Evolutionary conservation across 1,284 basidiomycete species (phyloP).

Genomic region (Heterobasidion annosum): DNA sequence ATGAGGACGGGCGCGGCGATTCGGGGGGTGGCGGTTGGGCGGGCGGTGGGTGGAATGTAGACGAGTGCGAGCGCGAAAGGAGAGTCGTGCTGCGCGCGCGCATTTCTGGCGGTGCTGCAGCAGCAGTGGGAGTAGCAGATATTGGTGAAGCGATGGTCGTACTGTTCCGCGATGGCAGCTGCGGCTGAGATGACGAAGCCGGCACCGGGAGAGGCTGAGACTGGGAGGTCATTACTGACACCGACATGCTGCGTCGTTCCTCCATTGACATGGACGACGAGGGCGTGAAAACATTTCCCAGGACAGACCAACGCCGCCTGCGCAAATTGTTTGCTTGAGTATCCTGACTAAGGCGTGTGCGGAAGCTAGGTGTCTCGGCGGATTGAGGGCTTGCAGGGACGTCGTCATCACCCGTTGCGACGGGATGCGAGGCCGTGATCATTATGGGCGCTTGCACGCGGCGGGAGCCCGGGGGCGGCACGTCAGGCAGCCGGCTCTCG

Average conservation of each 20-base stretch:
- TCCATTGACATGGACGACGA: neutral
- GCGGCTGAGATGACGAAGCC: conserved; percentile 12
- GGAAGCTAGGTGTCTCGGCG: conserved; percentile 25
- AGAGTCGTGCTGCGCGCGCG: conserved; percentile 14
- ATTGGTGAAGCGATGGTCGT: conserved; percentile 1
- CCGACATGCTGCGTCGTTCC: conserved; percentile 6
- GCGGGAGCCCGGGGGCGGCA: conserved; percentile 61
- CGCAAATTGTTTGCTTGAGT: conserved; percentile 19
- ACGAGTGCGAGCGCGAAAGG: conserved; percentile 18
- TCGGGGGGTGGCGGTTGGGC: conserved; percentile 12
- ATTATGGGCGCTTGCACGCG: conserved; percentile 61
- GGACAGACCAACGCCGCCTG: conserved; percentile 47
- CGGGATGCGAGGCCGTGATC: conserved; percentile 31
- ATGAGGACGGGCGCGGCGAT: neutral
- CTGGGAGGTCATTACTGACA: conserved; percentile 2
- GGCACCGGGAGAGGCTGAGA: conserved; percentile 5
- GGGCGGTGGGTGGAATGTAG: conserved; percentile 9
- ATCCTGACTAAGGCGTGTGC: conserved; percentile 19
- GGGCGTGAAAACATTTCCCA: conserved; percentile 32
- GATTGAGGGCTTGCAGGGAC: conserved; percentile 37
- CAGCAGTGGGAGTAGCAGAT: neutral
- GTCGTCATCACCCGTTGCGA: conserved; percentile 28
- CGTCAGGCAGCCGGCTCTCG: conserved; percentile 67
- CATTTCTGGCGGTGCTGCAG: conserved; percentile 9
- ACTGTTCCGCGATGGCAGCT: neutral